Evolutionary conservation across 495 filamentous ascomycete genomes (phyloP).

Genomic region (Daldinia vernicosa): DNA sequence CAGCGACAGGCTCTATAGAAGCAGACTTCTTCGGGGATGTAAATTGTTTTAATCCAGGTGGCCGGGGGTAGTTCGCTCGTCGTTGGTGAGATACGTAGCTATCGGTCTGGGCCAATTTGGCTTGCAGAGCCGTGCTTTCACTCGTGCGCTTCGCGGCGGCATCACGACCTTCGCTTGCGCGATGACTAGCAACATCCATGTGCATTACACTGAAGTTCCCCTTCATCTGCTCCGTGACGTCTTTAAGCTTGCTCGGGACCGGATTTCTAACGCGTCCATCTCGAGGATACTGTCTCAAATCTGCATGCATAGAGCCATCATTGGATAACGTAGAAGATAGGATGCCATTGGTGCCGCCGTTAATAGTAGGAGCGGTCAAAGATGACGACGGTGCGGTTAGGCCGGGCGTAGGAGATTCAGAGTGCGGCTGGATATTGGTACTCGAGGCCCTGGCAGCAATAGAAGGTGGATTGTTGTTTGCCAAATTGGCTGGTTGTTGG

Average conservation of each 20-base stretch:
- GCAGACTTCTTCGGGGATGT: constrained; percentile 38
- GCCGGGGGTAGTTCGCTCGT: constrained; percentile 53
- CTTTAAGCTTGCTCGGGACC: constrained; percentile 65
- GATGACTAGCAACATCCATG: constrained; percentile 59
- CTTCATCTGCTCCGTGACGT: constrained; percentile 64
- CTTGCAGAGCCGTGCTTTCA: constrained; percentile 63
- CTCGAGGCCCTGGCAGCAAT: constrained; percentile 28
- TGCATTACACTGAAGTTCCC: constrained; percentile 68
- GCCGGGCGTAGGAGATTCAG: constrained; percentile 39
- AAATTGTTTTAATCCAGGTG: constrained; percentile 47
- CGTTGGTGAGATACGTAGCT: constrained; percentile 58
- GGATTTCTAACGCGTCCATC: constrained; percentile 66
- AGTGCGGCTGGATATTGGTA: constrained; percentile 30
- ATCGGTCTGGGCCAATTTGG: constrained; percentile 60
- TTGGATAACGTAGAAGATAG: constrained; percentile 36
- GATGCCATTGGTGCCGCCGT: constrained; percentile 42
- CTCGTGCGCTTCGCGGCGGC: constrained; percentile 65
- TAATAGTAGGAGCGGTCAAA: constrained; percentile 26
- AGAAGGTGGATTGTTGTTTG: constrained; percentile 42
- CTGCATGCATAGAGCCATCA: constrained; percentile 42
- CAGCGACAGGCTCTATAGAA: constrained; percentile 32
- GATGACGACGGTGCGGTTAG: constrained; percentile 37
- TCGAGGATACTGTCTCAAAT: constrained; percentile 47
- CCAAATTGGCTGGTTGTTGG: constrained; percentile 46
- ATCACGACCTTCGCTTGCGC: constrained; percentile 56